Conservation (phyloP, 495 filamentous ascomycete genomes). For the Thermothielavioides terrestris region DNA sequence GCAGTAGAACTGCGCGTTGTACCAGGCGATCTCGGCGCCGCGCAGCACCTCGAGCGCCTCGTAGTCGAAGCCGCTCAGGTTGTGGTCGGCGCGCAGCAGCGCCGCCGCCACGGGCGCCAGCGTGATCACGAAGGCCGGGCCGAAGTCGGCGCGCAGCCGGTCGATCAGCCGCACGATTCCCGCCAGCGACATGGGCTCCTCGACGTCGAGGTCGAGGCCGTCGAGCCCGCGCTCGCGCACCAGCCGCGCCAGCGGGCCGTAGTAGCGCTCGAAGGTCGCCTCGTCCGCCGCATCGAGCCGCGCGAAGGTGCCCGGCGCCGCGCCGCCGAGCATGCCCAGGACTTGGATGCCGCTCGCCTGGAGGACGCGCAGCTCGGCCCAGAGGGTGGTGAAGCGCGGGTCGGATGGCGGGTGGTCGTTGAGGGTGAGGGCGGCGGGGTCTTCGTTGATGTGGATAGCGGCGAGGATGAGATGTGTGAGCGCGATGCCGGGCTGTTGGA, state of each 20-base stretch:
- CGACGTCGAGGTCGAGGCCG: conserved; percentile 77
- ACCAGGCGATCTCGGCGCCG: conserved; percentile 63
- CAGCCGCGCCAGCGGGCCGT: conserved; percentile 52
- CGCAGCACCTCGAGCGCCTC: conserved; percentile 57
- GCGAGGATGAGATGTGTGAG: conserved; percentile 71
- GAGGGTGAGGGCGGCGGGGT: conserved; percentile 52
- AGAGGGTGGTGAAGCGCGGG: conserved; percentile 50
- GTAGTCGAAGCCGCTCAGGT: conserved; percentile 73
- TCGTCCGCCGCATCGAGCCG: conserved; percentile 48
- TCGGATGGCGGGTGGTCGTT: conserved; percentile 63
- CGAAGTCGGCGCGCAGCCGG: conserved; percentile 64
- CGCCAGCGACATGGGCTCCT: conserved; percentile 64
- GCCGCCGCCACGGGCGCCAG: conserved; percentile 73
- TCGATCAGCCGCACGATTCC: conserved; percentile 68
- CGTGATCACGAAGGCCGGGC: conserved; percentile 61
- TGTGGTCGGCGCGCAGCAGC: conserved; percentile 42
- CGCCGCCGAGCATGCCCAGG: conserved; percentile 79
- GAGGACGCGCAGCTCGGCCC: conserved; percentile 60
- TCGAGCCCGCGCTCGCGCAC: conserved; percentile 55
- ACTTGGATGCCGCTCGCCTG: conserved; percentile 61
- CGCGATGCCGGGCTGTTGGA: conserved; percentile 44
- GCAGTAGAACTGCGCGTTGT: conserved; percentile 82
- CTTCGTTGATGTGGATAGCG: conserved; percentile 71
- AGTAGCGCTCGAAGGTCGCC: conserved; percentile 54
- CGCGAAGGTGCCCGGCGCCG: conserved; percentile 57